These are phyloP conservation scores for Solanum acaule DNA, from an alignment of 257 asterid species.

Conservation along the genomic window DNA sequence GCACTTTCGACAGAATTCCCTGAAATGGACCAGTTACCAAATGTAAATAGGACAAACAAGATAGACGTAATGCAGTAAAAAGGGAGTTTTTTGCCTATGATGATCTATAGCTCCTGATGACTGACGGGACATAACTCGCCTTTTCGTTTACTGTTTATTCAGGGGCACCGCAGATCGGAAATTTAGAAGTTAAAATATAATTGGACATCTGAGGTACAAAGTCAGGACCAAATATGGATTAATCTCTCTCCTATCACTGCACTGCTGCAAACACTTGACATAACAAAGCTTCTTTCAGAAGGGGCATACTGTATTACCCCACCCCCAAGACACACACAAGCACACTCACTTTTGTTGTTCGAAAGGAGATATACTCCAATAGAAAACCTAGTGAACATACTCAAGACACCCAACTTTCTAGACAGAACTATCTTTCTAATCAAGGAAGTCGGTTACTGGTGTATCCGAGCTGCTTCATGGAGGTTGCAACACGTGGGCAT, in stretches of 20 bases:
- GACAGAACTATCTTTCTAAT: not conserved
- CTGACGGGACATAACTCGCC: not conserved
- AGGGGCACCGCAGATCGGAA: not conserved
- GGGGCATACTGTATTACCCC: not conserved
- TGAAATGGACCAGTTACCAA: slow-evolving; percentile 22
- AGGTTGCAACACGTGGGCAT: not conserved
- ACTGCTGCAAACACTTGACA: not conserved
- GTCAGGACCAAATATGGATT: not conserved
- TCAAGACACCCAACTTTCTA: not conserved
- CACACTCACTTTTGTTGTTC: not conserved
- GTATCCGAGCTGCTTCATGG: not conserved
- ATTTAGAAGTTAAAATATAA: not conserved
- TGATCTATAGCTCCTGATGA: not conserved
- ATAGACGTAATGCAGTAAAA: not conserved
- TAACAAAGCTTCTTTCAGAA: not conserved
- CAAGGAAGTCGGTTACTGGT: not conserved
- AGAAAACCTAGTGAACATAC: not conserved
- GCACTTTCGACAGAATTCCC: slow-evolving; percentile 28
- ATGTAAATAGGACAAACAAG: not conserved
- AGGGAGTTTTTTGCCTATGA: not conserved
- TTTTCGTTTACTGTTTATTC: not conserved
- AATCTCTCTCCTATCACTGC: not conserved
- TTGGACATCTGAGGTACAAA: not conserved
- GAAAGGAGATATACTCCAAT: not conserved
- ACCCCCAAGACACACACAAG: not conserved